A percentile compares a stretch with the other conserved stretches of the same genome.
Conservation (phyloP, 352 stramenopile species). For the Phytopythium mirpurense region DNA sequence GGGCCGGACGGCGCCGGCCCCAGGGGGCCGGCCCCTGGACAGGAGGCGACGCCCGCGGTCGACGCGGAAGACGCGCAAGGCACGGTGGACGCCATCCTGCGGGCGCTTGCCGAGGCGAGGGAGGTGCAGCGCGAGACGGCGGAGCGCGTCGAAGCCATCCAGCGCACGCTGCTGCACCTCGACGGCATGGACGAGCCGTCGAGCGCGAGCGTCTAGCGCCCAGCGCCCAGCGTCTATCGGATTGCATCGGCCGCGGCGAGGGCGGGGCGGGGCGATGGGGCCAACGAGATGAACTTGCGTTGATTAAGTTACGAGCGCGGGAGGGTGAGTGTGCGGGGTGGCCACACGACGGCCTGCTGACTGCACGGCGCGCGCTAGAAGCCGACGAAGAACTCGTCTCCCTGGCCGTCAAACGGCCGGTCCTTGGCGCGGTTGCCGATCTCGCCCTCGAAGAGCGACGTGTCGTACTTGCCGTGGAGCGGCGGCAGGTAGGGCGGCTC, state of each 20-base stretch:
- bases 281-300: neutral
- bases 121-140: slow-evolving; percentile 50
- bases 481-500: slow-evolving; percentile 64
- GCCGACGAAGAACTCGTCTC: slow-evolving; percentile 61
- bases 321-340: too few species aligned
- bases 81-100: slow-evolving; percentile 46
- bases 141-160: slow-evolving; percentile 35
- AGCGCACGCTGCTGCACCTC: slow-evolving; percentile 26
- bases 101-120: slow-evolving; percentile 48
- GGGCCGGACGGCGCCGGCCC: too few species aligned
- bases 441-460: slow-evolving; percentile 72
- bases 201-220: slow-evolving; percentile 49
- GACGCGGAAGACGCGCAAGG: too few species aligned
- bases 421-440: slow-evolving; percentile 67
- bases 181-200: slow-evolving; percentile 44
- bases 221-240: too few species aligned
- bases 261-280: too few species aligned
- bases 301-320: slow-evolving; percentile 1
- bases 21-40: too few species aligned
- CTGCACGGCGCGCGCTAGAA: too few species aligned
- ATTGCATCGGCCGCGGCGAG: too few species aligned
- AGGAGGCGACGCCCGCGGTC: too few species aligned
- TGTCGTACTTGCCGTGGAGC: slow-evolving; percentile 59
- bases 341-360: too few species aligned
- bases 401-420: slow-evolving; percentile 59